phyloP scores from a whole-genome alignment of 148 eudicot genomes.

The Spergularia bocconei region DNA sequence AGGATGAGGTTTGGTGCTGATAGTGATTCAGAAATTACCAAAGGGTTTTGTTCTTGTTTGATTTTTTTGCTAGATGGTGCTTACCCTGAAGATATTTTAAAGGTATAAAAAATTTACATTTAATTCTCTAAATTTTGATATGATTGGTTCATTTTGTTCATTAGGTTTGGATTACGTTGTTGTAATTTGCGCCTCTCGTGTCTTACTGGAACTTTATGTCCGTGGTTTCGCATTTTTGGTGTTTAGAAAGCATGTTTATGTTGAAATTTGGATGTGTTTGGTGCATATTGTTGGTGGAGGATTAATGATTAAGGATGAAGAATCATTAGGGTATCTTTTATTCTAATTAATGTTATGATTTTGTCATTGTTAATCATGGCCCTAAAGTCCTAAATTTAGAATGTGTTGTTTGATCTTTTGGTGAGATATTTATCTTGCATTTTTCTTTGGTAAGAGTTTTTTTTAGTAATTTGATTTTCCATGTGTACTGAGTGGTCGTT shows the following conservation, averaged over 20 bases:
- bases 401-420: neutral
- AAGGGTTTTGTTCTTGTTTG: conserved; percentile 85
- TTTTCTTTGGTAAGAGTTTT: neutral
- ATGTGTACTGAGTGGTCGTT: too few relatives aligned
- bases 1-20: conserved; percentile 60
- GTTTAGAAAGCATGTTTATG: neutral
- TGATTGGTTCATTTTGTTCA: neutral
- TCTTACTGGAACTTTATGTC: too few relatives aligned
- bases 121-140: neutral
- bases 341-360: neutral
- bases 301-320: neutral
- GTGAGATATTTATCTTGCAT: neutral
- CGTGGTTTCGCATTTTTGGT: neutral
- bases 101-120: conserved; percentile 20
- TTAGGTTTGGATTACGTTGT: too few relatives aligned
- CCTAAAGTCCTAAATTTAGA: conserved; percentile 1
- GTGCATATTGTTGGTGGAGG: conserved; percentile 4
- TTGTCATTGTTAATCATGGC: conserved; percentile 20
- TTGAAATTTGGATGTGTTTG: neutral
- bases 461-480: neutral
- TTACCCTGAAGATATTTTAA: conserved; percentile 50
- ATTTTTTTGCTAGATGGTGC: conserved; percentile 67
- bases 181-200: too few relatives aligned
- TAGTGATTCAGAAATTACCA: conserved; percentile 86
- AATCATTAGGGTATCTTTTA: conserved; percentile 12